Evolutionary conservation across 163 green algal genomes (phyloP), one percentile per base, ranked within the genome.

Genomic region (Coccomyxa subellipsoidea): DNA sequence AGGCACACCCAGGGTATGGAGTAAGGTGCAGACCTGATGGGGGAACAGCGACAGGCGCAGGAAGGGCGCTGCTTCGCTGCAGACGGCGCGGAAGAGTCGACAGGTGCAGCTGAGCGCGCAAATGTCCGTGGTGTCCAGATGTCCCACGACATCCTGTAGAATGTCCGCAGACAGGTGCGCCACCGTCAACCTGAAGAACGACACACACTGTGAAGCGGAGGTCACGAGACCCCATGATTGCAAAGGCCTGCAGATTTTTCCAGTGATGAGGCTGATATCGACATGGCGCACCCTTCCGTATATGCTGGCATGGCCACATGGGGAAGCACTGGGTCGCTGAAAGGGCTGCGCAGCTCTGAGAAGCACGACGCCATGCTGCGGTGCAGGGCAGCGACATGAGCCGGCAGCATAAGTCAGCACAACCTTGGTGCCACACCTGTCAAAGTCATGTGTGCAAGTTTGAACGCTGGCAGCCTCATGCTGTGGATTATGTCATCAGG

Each of bases 11-110:
- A 35, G 38, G 54, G 31, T n/a, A 25, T 0, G n/a, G 2, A 79
- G 31, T 27, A 54, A 73, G 69, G 37, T 80, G 25, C 54, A 34
- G 18, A 88, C 85, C 89, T 91, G 94, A 78, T 97, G 94, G 0
- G 89, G 91, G 77, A 90, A 96, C 25, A 97, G 89, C 7, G 75
- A 77, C 9, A 97, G 87, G 38, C 87, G 77, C 54, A 97, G 81
- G 21, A 86, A 90, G 1, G 94, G 93, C 10, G 89, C 83, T 7
- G 88, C 84, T 31, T 92, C 87, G 0, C 6, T 4, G 7, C 84
- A 82, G 9, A 88, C 39, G 12, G 31, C 35, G 2, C 47, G 81
- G 39, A 92, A 80, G n/a, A 82, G 40, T 18, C 80, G 73, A 83
- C 86, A 91, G 27, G 87, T 87, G 32, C 29, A 54, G 9, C 59